Percentiles rank a stretch among this genome's conserved stretches.
Conservation (phyloP, 75 land plant genomes). For the Azolla pinnata region DNA sequence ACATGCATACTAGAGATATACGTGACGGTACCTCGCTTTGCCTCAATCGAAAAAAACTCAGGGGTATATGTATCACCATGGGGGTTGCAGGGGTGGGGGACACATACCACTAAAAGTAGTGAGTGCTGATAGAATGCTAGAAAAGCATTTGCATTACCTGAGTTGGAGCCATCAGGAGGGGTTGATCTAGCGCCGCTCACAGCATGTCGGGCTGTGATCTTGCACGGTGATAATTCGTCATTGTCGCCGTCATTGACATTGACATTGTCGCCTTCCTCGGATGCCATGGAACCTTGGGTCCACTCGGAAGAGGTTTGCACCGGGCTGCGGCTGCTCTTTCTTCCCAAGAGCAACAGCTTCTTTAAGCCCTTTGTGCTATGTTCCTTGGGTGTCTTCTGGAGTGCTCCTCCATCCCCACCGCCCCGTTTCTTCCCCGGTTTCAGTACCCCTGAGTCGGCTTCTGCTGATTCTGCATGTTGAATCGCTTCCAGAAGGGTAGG, state of each 20-base stretch:
- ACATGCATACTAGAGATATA: too few relatives aligned
- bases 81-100: too few relatives aligned
- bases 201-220: neutral
- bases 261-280: slow-evolving; percentile 4
- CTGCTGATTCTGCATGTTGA: slow-evolving; percentile 5
- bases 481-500: slow-evolving; percentile 1
- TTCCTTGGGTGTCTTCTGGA: slow-evolving; percentile 43
- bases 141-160: neutral
- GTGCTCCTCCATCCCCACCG: neutral
- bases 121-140: neutral
- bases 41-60: too few relatives aligned
- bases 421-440: slow-evolving; percentile 1
- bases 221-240: too few relatives aligned
- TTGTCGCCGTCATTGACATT: slow-evolving; percentile 1
- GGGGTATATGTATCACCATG: too few relatives aligned
- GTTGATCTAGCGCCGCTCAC: neutral
- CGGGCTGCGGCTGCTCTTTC: slow-evolving; percentile 32
- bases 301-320: slow-evolving; percentile 4
- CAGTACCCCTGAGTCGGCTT: neutral
- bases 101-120: neutral
- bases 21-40: too few relatives aligned
- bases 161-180: neutral
- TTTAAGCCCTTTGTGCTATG: slow-evolving; percentile 68
- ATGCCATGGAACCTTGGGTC: slow-evolving; percentile 9
- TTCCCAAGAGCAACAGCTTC: slow-evolving; percentile 60